phyloP scores from a whole-genome alignment of 768 basidiomycete genomes.

The Mycena floridula region DNA sequence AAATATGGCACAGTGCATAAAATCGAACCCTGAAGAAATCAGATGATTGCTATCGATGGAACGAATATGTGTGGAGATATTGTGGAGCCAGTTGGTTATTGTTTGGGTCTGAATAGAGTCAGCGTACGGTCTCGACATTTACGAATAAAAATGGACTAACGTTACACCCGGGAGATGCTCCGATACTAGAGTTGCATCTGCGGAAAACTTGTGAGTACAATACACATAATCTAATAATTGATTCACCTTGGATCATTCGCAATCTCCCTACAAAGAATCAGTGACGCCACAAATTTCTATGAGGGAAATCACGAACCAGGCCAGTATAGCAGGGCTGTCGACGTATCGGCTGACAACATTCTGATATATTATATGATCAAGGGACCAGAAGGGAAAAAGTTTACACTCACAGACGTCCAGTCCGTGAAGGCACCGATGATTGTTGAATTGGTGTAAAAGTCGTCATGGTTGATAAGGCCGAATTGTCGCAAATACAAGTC shows the following conservation, averaged over 20 bases:
- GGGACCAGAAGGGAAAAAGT: no score
- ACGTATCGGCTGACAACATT: constrained; percentile 54
- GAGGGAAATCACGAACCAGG: constrained; percentile 29
- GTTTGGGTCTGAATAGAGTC: no score
- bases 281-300: background rate
- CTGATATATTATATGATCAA: no score
- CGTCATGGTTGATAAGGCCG: constrained; percentile 41
- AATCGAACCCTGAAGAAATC: constrained; percentile 51
- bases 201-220: constrained; percentile 3
- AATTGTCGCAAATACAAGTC: constrained; percentile 56
- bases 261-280: constrained; percentile 39
- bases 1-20: background rate
- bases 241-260: constrained; percentile 60
- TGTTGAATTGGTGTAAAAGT: constrained; percentile 49
- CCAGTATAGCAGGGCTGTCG: constrained; percentile 45
- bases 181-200: constrained; percentile 54
- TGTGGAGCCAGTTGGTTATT: constrained; percentile 52
- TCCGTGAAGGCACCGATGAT: constrained; percentile 49
- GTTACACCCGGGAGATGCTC: constrained; percentile 35
- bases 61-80: constrained; percentile 37
- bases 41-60: constrained; percentile 57
- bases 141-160: no score
- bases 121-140: no score
- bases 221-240: background rate
- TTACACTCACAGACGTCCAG: no score